Percentiles rank a stretch among this genome's conserved stretches.
These are phyloP conservation scores for Fagus sylvatica DNA, from an alignment of 306 rosid species.

Conservation along the genomic window DNA sequence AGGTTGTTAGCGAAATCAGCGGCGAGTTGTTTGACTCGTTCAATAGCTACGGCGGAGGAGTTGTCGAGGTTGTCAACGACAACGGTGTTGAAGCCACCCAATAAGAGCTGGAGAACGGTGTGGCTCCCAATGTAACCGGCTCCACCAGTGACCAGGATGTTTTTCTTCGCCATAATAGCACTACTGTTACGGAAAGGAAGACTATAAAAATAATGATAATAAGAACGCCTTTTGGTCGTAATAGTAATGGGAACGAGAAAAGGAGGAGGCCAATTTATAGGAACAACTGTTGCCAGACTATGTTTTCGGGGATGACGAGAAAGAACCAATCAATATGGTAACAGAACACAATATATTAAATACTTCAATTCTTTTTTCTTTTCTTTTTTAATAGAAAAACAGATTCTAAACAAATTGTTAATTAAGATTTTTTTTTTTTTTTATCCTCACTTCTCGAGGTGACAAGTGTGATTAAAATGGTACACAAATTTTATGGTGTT, in stretches of 20 bases:
- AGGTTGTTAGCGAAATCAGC: constrained; percentile 71
- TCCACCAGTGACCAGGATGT: constrained; percentile 84
- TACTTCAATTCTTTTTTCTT: too few relatives aligned
- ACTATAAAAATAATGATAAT: background rate
- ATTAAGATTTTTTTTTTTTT: too few relatives aligned
- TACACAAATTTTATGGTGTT: too few relatives aligned
- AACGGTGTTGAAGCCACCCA: constrained; percentile 68
- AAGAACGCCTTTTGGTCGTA: background rate
- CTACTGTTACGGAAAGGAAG: background rate
- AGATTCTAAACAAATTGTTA: too few relatives aligned
- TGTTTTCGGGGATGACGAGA: too few relatives aligned
- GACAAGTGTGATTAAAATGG: too few relatives aligned
- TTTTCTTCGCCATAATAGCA: constrained; percentile 41
- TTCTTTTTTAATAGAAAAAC: too few relatives aligned
- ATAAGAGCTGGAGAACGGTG: constrained; percentile 85
- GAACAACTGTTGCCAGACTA: background rate
- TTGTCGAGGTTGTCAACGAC: constrained; percentile 88
- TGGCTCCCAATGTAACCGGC: constrained; percentile 97
- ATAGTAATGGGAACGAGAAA: background rate
- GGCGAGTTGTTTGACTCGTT: constrained; percentile 77
- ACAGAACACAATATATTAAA: background rate
- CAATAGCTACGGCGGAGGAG: constrained; percentile 60
- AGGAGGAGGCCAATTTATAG: constrained; percentile 38
- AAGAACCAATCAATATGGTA: background rate
- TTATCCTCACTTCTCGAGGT: too few relatives aligned